These are phyloP conservation scores for Stagonosporopsis tanaceti DNA, from an alignment of 2,329 filamentous ascomycete genomes.

Conservation along the genomic window DNA sequence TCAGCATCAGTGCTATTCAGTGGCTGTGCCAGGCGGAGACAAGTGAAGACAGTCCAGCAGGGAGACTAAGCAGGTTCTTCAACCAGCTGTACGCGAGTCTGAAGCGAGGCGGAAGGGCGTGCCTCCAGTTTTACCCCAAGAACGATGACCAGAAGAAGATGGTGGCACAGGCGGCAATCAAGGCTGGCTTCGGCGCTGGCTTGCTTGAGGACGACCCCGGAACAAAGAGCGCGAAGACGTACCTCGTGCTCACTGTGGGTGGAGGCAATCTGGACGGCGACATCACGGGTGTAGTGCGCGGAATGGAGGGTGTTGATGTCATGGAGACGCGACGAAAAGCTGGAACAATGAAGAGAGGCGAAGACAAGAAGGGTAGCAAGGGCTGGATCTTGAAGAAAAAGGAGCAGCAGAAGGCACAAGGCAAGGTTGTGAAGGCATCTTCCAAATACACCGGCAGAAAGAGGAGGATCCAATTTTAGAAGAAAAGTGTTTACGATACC, in stretches of 20 bases:
- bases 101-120: slow-evolving; percentile 83
- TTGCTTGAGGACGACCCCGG: slow-evolving; percentile 94
- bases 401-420: slow-evolving; percentile 92
- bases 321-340: slow-evolving; percentile 61
- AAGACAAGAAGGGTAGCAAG: slow-evolving; percentile 81
- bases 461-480: slow-evolving; percentile 77
- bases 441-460: slow-evolving; percentile 96
- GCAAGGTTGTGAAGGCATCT: slow-evolving; percentile 89
- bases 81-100: slow-evolving; percentile 88
- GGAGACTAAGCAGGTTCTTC: slow-evolving; percentile 85
- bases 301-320: slow-evolving; percentile 87
- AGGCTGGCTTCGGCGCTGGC: slow-evolving; percentile 93
- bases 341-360: slow-evolving; percentile 62
- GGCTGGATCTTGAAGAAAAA: slow-evolving; percentile 87
- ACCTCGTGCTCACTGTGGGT: slow-evolving; percentile 91
- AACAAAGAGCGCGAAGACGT: slow-evolving; percentile 97
- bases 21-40: slow-evolving; percentile 98
- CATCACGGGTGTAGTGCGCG: slow-evolving; percentile 88
- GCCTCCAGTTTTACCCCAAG: slow-evolving; percentile 98
- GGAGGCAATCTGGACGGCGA: slow-evolving; percentile 70
- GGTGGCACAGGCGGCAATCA: slow-evolving; percentile 90
- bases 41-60: slow-evolving; percentile 81
- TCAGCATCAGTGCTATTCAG: slow-evolving; percentile 95
- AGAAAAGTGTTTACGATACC: slow-evolving; percentile 31
- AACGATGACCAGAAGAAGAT: slow-evolving; percentile 90